A percentile compares a stretch with the other conserved stretches of the same genome.
Conservation (phyloP, 2,329 filamentous ascomycete species). For the Ophiobolus disseminans region DNA sequence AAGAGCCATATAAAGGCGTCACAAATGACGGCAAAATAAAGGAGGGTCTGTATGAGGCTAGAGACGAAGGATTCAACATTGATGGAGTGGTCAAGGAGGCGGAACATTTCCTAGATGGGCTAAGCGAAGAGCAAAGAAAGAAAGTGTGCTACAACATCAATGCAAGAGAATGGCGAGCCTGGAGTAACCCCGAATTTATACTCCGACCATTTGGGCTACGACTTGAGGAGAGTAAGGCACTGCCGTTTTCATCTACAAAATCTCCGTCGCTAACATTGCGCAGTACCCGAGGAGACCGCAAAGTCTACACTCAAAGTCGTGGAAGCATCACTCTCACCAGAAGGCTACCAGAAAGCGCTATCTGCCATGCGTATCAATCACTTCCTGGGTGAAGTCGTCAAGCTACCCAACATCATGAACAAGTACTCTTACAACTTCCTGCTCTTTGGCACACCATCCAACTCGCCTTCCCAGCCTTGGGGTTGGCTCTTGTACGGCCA, state of each 20-base stretch:
- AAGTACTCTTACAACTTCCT: constrained; percentile 79
- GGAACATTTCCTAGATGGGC: constrained; percentile 53
- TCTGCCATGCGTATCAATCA: constrained; percentile 76
- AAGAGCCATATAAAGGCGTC: constrained; percentile 74
- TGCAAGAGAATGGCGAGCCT: constrained; percentile 74
- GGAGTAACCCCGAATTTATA: constrained; percentile 77
- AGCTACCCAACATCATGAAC: constrained; percentile 70
- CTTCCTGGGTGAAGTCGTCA: constrained; percentile 73
- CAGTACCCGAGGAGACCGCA: constrained; percentile 39
- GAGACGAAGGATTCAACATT: constrained; percentile 70
- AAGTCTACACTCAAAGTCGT: constrained; percentile 63
- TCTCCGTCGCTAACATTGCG: constrained; percentile 9
- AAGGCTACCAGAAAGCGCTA: constrained; percentile 74
- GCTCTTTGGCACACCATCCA: constrained; percentile 70
- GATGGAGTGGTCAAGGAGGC: constrained; percentile 62
- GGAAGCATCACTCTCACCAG: constrained; percentile 66
- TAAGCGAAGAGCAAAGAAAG: constrained; percentile 59
- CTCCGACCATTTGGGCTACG: constrained; percentile 72
- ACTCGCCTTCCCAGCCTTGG: constrained; percentile 63
- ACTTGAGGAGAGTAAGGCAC: constrained; percentile 64
- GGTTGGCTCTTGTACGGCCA: constrained; percentile 80
- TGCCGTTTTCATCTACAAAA: not conserved
- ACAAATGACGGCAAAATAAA: constrained; percentile 70
- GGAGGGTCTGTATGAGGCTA: constrained; percentile 62
- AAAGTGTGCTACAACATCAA: constrained; percentile 68